Evolutionary conservation across 495 filamentous ascomycete species (phyloP).

Genomic region (Hypoxylon lienhwacheense): DNA sequence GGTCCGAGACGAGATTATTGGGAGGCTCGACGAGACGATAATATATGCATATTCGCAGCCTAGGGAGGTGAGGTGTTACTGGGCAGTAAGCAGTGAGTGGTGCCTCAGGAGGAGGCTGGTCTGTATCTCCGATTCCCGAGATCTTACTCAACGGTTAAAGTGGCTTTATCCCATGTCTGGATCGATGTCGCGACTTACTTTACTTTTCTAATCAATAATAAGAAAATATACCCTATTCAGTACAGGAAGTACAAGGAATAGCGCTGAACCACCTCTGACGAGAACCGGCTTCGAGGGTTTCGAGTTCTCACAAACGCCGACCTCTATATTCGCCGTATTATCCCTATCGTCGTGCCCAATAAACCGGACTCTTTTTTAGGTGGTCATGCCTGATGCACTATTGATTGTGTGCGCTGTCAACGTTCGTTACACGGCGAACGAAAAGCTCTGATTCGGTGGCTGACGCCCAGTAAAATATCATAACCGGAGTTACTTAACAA

Average conservation of each 20-base stretch:
- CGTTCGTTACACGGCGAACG: conserved; percentile 12
- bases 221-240: too few species aligned
- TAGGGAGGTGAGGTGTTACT: not conserved
- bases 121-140: conserved; percentile 6
- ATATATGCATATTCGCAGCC: too few species aligned
- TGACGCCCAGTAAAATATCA: conserved; percentile 21
- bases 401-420: conserved; percentile 22
- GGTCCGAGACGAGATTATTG: too few species aligned
- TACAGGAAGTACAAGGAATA: too few species aligned
- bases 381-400: conserved; percentile 30
- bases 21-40: too few species aligned
- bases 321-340: conserved; percentile 4
- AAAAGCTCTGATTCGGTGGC: conserved; percentile 19
- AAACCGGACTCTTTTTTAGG: conserved; percentile 5
- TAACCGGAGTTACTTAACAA: conserved; percentile 29
- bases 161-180: too few species aligned
- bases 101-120: not conserved
- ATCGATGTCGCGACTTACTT: conserved; percentile 6
- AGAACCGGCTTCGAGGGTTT: not conserved
- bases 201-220: too few species aligned
- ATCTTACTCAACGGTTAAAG: conserved; percentile 5
- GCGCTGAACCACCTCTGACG: too few species aligned
- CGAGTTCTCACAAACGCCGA: not conserved
- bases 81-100: too few species aligned
- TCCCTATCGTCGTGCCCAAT: conserved; percentile 18